Percentiles rank a stretch among this genome's conserved stretches.
phyloP scores from a whole-genome alignment of 371 early-diverging fungal species.

The Nematocida parisii region DNA sequence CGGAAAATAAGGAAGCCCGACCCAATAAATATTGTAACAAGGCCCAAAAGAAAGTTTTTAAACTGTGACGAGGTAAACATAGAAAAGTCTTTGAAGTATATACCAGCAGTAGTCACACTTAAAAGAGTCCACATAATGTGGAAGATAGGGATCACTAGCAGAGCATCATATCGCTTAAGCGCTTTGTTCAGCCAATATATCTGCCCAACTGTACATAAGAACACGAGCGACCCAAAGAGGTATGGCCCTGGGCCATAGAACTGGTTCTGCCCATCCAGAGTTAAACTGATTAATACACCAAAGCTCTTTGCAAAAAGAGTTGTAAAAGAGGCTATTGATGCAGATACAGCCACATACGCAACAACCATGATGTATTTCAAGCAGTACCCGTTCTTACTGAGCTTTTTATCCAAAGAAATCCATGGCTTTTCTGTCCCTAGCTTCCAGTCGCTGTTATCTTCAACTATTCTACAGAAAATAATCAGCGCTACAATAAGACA shows the following conservation, averaged over 20 bases:
- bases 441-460: conserved; percentile 73
- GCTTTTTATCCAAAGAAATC: conserved; percentile 53
- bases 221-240: conserved; percentile 74
- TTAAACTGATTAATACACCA: conserved; percentile 74
- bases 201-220: conserved; percentile 76
- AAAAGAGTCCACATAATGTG: conserved; percentile 77
- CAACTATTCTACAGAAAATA: conserved; percentile 72
- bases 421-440: conserved; percentile 50
- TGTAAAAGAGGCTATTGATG: conserved; percentile 78
- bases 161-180: conserved; percentile 77
- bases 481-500: conserved; percentile 71
- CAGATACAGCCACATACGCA: conserved; percentile 69
- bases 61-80: conserved; percentile 73
- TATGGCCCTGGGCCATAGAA: conserved; percentile 73
- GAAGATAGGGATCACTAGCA: conserved; percentile 79
- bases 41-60: conserved; percentile 73
- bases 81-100: conserved; percentile 78
- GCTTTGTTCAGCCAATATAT: conserved; percentile 80
- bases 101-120: conserved; percentile 76
- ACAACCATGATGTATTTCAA: conserved; percentile 69
- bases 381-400: conserved; percentile 63
- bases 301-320: conserved; percentile 78
- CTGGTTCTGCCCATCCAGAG: conserved; percentile 75
- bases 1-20: conserved; percentile 71
- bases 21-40: conserved; percentile 75